These are phyloP conservation scores for Cutaneotrichosporon cavernicola DNA, from an alignment of 1,284 basidiomycete species.

Conservation along the genomic window DNA sequence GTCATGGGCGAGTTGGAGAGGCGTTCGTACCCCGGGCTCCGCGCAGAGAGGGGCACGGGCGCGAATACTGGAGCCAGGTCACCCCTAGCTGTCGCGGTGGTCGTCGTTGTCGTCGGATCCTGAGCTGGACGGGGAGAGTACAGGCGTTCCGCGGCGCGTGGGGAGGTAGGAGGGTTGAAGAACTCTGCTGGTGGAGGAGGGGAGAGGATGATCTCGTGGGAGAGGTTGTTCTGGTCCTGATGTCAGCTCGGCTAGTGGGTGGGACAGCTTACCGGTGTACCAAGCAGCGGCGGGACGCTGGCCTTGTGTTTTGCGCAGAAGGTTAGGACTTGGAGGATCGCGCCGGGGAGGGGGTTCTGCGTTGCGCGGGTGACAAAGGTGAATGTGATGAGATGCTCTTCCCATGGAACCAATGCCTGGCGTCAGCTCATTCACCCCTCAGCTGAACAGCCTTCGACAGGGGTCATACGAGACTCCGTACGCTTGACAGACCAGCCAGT, in stretches of 20 bases:
- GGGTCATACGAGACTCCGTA: too few relatives aligned
- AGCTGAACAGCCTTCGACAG: not conserved
- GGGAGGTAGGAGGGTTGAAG: slow-evolving; percentile 42
- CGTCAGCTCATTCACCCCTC: not conserved
- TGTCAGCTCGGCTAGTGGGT: slow-evolving; percentile 4
- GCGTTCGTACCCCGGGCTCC: not conserved
- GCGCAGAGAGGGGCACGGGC: not conserved
- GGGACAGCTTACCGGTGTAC: slow-evolving; percentile 27
- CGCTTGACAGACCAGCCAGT: too few relatives aligned
- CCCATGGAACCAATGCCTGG: slow-evolving; percentile 50
- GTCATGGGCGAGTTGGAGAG: slow-evolving; percentile 15
- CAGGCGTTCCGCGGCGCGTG: slow-evolving; percentile 29
- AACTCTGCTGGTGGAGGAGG: slow-evolving; percentile 46
- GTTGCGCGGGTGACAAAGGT: slow-evolving; percentile 24
- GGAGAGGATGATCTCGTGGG: slow-evolving; percentile 45
- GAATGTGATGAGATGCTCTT: slow-evolving; percentile 48
- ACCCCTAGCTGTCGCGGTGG: slow-evolving; percentile 21
- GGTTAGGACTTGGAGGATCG: slow-evolving; percentile 40
- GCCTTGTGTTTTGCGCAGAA: slow-evolving; percentile 42
- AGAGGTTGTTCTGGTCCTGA: slow-evolving; percentile 37
- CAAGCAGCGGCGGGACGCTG: slow-evolving; percentile 42
- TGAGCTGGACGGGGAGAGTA: slow-evolving; percentile 33
- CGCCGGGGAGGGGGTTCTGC: slow-evolving; percentile 29
- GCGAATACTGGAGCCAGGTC: not conserved
- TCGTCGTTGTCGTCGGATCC: slow-evolving; percentile 20